A percentile compares a stretch with the other conserved stretches of the same genome.
phyloP scores from a whole-genome alignment of 495 filamentous ascomycete genomes.

The Tetracladium setigerum region DNA sequence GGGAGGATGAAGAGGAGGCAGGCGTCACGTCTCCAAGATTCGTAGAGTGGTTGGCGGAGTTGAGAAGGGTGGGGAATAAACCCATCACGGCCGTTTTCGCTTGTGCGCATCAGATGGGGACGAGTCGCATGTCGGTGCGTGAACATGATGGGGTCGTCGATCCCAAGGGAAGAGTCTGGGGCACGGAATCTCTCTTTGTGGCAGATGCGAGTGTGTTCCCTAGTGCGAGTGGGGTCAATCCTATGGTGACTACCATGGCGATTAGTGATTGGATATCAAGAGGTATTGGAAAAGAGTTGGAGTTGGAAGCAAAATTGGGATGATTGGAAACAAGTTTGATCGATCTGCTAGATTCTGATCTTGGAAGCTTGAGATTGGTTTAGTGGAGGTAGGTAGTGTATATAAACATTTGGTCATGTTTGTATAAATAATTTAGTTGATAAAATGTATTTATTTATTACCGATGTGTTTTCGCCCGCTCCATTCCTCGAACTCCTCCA shows the following conservation, averaged over 20 bases:
- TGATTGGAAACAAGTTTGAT: too few relatives aligned
- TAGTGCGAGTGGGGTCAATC: constrained; percentile 84
- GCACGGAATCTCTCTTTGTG: constrained; percentile 62
- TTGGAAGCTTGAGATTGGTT: too few relatives aligned
- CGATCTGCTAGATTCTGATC: too few relatives aligned
- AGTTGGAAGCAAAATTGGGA: too few relatives aligned
- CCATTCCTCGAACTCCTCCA: too few relatives aligned
- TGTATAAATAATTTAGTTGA: too few relatives aligned
- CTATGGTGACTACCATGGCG: constrained; percentile 88
- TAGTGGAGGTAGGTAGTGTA: too few relatives aligned
- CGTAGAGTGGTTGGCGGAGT: constrained; percentile 55
- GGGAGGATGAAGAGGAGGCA: constrained; percentile 1
- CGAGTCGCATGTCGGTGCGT: constrained; percentile 68
- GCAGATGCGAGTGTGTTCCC: constrained; percentile 87
- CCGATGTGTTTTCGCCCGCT: too few relatives aligned
- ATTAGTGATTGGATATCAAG: constrained; percentile 38
- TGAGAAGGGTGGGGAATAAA: constrained; percentile 42
- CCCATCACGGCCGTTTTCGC: constrained; percentile 37
- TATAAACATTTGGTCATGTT: too few relatives aligned
- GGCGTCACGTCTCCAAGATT: constrained; percentile 63
- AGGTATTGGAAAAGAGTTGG: constrained; percentile 15
- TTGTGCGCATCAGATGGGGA: constrained; percentile 88
- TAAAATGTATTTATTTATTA: too few relatives aligned
- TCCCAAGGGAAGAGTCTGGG: constrained; percentile 69
- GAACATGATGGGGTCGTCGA: constrained; percentile 64